Evolutionary conservation across 768 basidiomycete species (phyloP).

Genomic region (Hortiboletus campestris): DNA sequence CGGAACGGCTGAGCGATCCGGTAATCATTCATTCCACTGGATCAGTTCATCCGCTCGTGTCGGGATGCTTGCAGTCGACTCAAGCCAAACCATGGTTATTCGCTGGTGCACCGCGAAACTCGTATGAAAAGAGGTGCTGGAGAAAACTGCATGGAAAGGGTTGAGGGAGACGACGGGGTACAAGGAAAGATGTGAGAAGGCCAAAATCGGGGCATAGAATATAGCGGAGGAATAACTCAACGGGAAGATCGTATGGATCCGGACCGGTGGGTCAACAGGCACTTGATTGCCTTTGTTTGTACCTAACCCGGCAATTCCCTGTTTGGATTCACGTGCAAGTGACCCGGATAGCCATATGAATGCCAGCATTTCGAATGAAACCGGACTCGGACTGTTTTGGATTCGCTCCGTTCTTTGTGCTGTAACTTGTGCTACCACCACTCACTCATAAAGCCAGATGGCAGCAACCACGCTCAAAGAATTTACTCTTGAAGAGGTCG

Average conservation of each 20-base stretch:
- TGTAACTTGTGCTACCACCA: neutral
- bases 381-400: neutral
- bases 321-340: slow-evolving; percentile 8
- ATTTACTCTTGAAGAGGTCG: slow-evolving; percentile 58
- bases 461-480: slow-evolving; percentile 38
- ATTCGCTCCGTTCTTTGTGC: neutral
- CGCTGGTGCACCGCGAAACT: slow-evolving; percentile 48
- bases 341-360: neutral
- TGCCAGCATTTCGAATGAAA: slow-evolving; percentile 1
- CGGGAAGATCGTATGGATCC: too few species aligned
- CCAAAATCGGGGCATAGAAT: neutral
- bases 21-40: neutral
- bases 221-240: neutral
- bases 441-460: slow-evolving; percentile 17
- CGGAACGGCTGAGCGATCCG: neutral
- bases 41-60: neutral
- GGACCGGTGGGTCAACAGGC: too few species aligned
- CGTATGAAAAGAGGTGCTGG: slow-evolving; percentile 37
- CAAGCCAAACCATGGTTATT: slow-evolving; percentile 55
- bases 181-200: neutral
- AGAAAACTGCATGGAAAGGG: slow-evolving; percentile 42
- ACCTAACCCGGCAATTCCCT: too few species aligned
- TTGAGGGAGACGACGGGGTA: slow-evolving; percentile 18
- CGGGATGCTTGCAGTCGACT: neutral
- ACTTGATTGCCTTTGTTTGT: neutral